Percentiles rank a stretch among this genome's conserved stretches.
These are phyloP conservation scores for Kickxella alabastrina DNA, from an alignment of 192 early-diverging fungal genomes.

Conservation along the genomic window DNA sequence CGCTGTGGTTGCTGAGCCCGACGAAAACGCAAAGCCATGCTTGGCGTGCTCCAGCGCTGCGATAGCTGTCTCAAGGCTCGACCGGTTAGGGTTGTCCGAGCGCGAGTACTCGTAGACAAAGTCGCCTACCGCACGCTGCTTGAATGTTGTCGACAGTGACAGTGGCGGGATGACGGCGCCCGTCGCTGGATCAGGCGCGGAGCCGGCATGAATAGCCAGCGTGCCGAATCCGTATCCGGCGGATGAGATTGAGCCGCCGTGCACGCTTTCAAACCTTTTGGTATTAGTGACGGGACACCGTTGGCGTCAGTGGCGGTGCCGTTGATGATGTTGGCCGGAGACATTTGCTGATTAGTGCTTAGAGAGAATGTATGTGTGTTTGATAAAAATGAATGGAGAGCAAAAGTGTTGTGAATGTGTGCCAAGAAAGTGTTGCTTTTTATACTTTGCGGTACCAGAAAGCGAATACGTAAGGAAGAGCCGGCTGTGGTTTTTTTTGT, in stretches of 20 bases:
- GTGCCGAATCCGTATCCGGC: constrained; percentile 74
- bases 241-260: constrained; percentile 1
- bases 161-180: constrained; percentile 98
- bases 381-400: not conserved
- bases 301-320: constrained; percentile 5
- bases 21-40: constrained; percentile 79
- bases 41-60: constrained; percentile 89
- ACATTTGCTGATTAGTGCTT: constrained; percentile 11
- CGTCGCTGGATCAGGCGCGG: constrained; percentile 82
- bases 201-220: constrained; percentile 90
- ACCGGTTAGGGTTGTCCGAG: constrained; percentile 75
- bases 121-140: constrained; percentile 87
- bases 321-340: constrained; percentile 33
- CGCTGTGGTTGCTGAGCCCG: constrained; percentile 82
- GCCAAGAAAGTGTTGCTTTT: no score
- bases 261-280: not conserved
- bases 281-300: constrained; percentile 8
- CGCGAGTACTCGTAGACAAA: constrained; percentile 86
- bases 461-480: no score
- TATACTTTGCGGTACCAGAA: no score
- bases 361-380: not conserved
- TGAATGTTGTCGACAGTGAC: constrained; percentile 94
- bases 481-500: no score
- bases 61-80: constrained; percentile 77
- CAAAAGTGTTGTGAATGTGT: not conserved